Base-by-base conservation (phyloP, 2,329 filamentous ascomycete species). In the Zarea fungicola region DNA sequence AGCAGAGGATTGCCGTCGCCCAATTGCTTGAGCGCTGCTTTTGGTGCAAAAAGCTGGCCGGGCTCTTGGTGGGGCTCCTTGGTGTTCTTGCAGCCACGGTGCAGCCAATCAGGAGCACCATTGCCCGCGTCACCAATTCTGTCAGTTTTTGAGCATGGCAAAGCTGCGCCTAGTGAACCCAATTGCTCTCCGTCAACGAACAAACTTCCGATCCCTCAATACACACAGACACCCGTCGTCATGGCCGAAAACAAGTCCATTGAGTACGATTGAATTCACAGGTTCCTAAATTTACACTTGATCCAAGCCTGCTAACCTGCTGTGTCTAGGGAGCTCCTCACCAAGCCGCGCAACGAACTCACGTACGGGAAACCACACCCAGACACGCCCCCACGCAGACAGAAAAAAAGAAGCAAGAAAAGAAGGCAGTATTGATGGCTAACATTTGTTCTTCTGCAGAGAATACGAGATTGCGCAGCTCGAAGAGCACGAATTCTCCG, bases 401-500 rank as follows among this genome's bases (percentile, higher is more conserved):
- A 31, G 14, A n/a, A 28, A n/a, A 34, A 26, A 22, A 34, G 18
- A 16, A 44, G 11, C 18, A 34, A 34, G n/a, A 13, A n/a, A 28
- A n/a, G 32, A 11, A 37, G 19, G 16, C 13, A 16, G 34, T 21
- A 2, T 5, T 23, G 16, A 16, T 18, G 31, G 19, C 45, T 48
- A 48, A 51, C 32, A 26, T 22, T 8, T 23, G 29, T 47, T n/a
- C 41, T 53, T 51, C 21, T 23, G 45, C 61, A 95, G 89, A 55
- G 90, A 96, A 74, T 96, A 92, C 72, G 90, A 96, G 71, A 86
- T 96, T 59, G 83, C 86, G 47, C 84, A 90, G 63, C 73, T 81
- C 51, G 67, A 74, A 57, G 74, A 80, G 65, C 75, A 80, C 61
- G 77, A 80, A 61, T 78, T 80, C 60, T 70, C 72, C 51, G 67